phyloP scores from a whole-genome alignment of 441 rosid species.

The Iberis amara region DNA sequence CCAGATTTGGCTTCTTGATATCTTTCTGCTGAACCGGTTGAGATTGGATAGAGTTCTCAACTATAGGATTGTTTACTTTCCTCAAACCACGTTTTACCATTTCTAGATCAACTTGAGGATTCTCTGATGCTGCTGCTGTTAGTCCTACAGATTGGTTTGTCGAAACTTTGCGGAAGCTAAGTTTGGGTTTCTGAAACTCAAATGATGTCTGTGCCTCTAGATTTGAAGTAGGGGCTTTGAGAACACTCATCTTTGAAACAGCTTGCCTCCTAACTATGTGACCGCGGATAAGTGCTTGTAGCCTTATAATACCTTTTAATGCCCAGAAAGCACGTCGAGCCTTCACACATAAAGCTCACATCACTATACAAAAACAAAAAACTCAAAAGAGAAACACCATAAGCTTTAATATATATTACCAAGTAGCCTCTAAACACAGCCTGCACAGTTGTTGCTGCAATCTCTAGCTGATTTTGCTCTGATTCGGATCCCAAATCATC shows the following conservation, averaged over 20 bases:
- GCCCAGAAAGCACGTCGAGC: constrained; percentile 35
- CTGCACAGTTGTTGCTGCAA: constrained; percentile 62
- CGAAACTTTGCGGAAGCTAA: constrained; percentile 48
- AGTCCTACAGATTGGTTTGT: constrained; percentile 48
- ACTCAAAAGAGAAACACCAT: background rate
- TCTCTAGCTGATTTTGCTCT: constrained; percentile 47
- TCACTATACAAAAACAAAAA: background rate
- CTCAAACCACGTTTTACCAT: constrained; percentile 80
- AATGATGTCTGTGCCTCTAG: constrained; percentile 39
- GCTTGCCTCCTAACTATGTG: constrained; percentile 70
- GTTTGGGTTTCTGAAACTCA: constrained; percentile 69
- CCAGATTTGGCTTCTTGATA: constrained; percentile 49
- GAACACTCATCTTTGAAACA: constrained; percentile 56
- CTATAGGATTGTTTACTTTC: constrained; percentile 67
- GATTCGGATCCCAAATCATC: constrained; percentile 33
- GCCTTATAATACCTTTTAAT: constrained; percentile 32
- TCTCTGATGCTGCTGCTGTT: constrained; percentile 39
- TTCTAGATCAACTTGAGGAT: constrained; percentile 75
- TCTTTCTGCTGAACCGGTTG: constrained; percentile 51
- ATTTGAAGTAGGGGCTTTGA: constrained; percentile 54
- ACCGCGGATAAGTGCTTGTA: constrained; percentile 46
- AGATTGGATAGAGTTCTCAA: constrained; percentile 49
- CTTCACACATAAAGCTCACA: constrained; percentile 14
- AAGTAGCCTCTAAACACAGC: constrained; percentile 88
- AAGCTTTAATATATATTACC: constrained; percentile 45